These are phyloP conservation scores for Macrolepiota dolichaula DNA, from an alignment of 768 basidiomycete species.

Conservation along the genomic window DNA sequence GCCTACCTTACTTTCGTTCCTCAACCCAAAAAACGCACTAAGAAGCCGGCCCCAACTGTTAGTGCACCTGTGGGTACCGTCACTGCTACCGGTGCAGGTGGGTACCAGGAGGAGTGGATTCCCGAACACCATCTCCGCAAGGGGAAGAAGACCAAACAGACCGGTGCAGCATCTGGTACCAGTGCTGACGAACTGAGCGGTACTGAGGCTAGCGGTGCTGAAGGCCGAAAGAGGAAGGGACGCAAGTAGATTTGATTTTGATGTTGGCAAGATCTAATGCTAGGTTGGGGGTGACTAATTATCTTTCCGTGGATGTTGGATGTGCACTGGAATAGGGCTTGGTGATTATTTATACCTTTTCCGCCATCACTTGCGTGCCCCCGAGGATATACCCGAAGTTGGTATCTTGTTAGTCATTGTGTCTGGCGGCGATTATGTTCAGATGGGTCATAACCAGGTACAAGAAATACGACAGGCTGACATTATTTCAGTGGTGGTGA, in stretches of 20 bases:
- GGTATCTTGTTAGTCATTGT: too few species aligned
- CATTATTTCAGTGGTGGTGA: too few species aligned
- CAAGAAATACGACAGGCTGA: too few species aligned
- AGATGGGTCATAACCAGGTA: too few species aligned
- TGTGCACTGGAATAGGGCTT: background rate
- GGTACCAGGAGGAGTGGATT: slow-evolving; percentile 89
- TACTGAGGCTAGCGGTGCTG: slow-evolving; percentile 60
- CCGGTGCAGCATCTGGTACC: slow-evolving; percentile 37
- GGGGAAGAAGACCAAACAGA: slow-evolving; percentile 47
- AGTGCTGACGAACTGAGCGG: slow-evolving; percentile 70
- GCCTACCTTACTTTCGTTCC: slow-evolving; percentile 66
- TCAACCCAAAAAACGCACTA: slow-evolving; percentile 55
- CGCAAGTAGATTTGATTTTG: slow-evolving; percentile 31
- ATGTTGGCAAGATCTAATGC: background rate
- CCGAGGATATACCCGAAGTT: too few species aligned
- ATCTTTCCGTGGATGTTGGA: background rate
- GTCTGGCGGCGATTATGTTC: too few species aligned
- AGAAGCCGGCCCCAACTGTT: slow-evolving; percentile 36
- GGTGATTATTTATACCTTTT: slow-evolving; percentile 2
- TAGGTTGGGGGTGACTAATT: slow-evolving; percentile 6
- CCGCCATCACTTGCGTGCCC: too few species aligned
- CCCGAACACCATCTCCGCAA: slow-evolving; percentile 86
- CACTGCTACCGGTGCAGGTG: slow-evolving; percentile 63
- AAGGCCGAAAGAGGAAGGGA: slow-evolving; percentile 56
- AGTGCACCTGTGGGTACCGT: slow-evolving; percentile 54